Evolutionary conservation across 495 filamentous ascomycete genomes (phyloP).

Genomic region (Xylaria curta): DNA sequence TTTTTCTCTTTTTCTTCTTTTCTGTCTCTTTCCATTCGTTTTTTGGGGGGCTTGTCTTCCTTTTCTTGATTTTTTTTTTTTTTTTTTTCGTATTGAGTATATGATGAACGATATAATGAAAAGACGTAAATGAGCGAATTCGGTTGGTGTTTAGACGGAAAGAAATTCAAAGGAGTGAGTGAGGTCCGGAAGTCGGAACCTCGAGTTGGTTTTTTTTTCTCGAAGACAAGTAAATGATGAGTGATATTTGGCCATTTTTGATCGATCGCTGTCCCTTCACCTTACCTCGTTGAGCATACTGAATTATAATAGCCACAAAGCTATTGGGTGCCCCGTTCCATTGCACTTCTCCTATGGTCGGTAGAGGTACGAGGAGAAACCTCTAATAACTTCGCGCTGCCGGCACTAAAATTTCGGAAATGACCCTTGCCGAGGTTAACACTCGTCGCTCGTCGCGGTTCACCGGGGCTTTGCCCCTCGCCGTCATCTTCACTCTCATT

Average conservation of each 20-base stretch:
- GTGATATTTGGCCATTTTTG: conserved; percentile 31
- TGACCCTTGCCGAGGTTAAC: conserved; percentile 68
- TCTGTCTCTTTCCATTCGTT: conserved; percentile 17
- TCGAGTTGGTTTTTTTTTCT: neutral
- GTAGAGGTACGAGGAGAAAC: conserved; percentile 59
- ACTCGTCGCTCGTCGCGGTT: conserved; percentile 65
- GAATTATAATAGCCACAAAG: conserved; percentile 24
- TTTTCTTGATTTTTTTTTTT: conserved; percentile 17
- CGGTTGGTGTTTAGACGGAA: conserved; percentile 37
- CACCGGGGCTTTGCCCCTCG: conserved; percentile 53
- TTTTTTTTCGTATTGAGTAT: conserved; percentile 25
- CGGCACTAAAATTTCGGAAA: conserved; percentile 72
- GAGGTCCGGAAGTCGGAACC: conserved; percentile 17
- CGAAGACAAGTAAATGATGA: conserved; percentile 27
- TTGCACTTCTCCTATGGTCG: conserved; percentile 43
- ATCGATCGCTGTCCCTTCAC: conserved; percentile 23
- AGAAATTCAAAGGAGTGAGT: conserved; percentile 37
- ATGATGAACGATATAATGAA: conserved; percentile 32
- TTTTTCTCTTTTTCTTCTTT: neutral
- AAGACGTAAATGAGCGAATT: conserved; percentile 40
- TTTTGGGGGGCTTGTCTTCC: conserved; percentile 28
- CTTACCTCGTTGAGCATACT: conserved; percentile 20
- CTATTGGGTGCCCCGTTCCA: conserved; percentile 32
- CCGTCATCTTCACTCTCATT: conserved; percentile 43
- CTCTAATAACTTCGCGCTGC: conserved; percentile 73